Evolutionary conservation across 75 land plant species (phyloP).

Genomic region (Pinus taeda): DNA sequence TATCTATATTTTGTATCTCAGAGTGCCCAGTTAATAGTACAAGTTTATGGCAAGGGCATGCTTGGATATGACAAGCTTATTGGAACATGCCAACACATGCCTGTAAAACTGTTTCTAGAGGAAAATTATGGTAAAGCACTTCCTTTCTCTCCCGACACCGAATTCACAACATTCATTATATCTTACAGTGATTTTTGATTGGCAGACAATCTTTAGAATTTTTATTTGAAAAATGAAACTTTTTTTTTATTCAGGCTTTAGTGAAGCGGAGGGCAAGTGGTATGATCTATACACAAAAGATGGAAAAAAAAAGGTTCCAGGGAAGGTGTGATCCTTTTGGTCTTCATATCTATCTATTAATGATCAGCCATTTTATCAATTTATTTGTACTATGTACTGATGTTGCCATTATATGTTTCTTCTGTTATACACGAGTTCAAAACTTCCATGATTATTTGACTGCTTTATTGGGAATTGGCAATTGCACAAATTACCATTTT

Average conservation of each 20-base stretch:
- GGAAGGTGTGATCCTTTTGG: constrained; percentile 25
- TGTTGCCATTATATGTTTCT: background rate
- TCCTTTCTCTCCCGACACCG: background rate
- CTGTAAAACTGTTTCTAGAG: constrained; percentile 6
- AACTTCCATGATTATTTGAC: background rate
- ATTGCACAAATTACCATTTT: background rate
- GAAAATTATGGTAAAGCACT: background rate
- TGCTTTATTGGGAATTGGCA: background rate
- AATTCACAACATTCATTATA: background rate
- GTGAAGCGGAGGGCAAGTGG: constrained; percentile 24
- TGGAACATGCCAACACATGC: constrained; percentile 10
- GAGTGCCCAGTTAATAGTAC: constrained; percentile 12
- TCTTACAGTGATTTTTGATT: background rate
- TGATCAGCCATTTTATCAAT: constrained; percentile 1
- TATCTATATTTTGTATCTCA: constrained; percentile 6
- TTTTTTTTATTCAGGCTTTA: background rate
- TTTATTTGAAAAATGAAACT: background rate
- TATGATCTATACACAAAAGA: constrained; percentile 40
- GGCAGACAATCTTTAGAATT: background rate
- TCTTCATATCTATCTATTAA: background rate
- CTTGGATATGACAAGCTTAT: constrained; percentile 13
- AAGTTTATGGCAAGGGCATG: constrained; percentile 16
- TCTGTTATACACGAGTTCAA: background rate
- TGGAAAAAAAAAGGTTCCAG: constrained; percentile 31
- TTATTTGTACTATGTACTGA: background rate